Conservation (phyloP, 1,284 basidiomycete species). For the Trametes pubescens region DNA sequence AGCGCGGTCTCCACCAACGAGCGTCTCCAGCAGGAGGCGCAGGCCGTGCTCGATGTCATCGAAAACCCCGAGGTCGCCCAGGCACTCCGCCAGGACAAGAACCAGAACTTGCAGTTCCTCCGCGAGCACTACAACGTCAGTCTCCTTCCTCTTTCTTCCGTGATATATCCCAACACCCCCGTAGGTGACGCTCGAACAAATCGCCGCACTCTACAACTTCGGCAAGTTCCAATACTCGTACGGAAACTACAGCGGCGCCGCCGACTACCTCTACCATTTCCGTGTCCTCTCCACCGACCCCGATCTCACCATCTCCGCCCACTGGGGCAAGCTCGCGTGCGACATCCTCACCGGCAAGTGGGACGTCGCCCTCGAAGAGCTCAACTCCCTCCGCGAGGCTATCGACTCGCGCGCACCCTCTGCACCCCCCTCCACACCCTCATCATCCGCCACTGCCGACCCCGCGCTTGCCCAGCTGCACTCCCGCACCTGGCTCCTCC, state of each 20-base stretch:
- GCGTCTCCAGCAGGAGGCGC: constrained; percentile 86
- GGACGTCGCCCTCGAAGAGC: constrained; percentile 93
- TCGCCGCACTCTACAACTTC: constrained; percentile 96
- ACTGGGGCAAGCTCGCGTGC: constrained; percentile 98
- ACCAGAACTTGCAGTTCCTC: constrained; percentile 93
- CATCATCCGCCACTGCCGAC: constrained; percentile 55
- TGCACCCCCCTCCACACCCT: constrained; percentile 49
- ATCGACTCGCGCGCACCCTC: constrained; percentile 81
- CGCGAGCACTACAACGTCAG: constrained; percentile 88
- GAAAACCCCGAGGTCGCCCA: constrained; percentile 96
- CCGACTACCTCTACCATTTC: constrained; percentile 99
- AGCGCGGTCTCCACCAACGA: constrained; percentile 87
- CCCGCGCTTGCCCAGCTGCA: constrained; percentile 83
- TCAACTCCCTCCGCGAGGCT: constrained; percentile 91
- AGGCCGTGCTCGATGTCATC: constrained; percentile 94
- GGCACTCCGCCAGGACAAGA: constrained; percentile 92
- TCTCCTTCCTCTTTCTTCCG: not conserved
- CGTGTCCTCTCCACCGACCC: constrained; percentile 94
- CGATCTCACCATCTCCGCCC: constrained; percentile 92
- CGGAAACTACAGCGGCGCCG: constrained; percentile 95
- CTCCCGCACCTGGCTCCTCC: constrained; percentile 96
- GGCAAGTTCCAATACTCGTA: constrained; percentile 98
- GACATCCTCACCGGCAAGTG: constrained; percentile 96
- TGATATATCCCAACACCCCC: constrained; percentile 12
- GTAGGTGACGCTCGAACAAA: constrained; percentile 93